A percentile compares a stretch with the other conserved stretches of the same genome.
Evolutionary conservation across 2,329 filamentous ascomycete species (phyloP).

Genomic region (Apiospora hydei): DNA sequence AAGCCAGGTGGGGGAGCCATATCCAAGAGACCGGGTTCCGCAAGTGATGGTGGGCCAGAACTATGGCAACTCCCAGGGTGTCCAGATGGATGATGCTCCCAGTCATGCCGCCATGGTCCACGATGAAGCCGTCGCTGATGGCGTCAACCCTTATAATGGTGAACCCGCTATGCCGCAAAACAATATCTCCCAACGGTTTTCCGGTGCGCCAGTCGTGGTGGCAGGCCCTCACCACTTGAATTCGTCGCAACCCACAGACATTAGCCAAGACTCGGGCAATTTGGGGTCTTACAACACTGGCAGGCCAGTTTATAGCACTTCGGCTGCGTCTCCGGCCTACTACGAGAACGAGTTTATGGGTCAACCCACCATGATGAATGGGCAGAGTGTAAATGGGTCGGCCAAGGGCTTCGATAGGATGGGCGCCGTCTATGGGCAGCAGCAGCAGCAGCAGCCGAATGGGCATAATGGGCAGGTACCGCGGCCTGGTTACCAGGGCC

Average conservation of each 20-base stretch:
- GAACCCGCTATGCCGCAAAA: conserved; percentile 28
- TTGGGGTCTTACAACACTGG: not conserved
- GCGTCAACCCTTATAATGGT: conserved; percentile 62
- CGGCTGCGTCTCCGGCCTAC: not conserved
- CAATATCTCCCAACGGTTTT: conserved; percentile 29
- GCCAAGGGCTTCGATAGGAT: not conserved
- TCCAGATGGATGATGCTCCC: conserved; percentile 56
- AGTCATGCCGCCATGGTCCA: conserved; percentile 59
- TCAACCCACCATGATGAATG: not conserved
- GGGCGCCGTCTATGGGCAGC: not conserved
- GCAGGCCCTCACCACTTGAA: conserved; percentile 29
- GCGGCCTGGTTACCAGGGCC: conserved; percentile 23
- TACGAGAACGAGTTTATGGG: not conserved
- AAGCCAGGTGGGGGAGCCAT: conserved; percentile 47
- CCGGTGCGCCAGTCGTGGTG: conserved; percentile 33
- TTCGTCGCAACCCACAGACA: not conserved
- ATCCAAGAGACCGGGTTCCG: conserved; percentile 33
- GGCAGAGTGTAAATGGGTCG: conserved; percentile 16
- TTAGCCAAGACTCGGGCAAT: conserved; percentile 18
- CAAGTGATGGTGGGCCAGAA: conserved; percentile 41
- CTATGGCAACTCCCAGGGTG: conserved; percentile 55
- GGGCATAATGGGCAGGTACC: not conserved
- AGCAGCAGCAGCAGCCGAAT: conserved; percentile 9
- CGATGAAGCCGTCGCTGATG: conserved; percentile 59
- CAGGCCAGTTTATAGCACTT: not conserved